Percentiles rank a stretch among this genome's conserved stretches.
phyloP scores from a whole-genome alignment of 352 stramenopile genomes.

The Phytophthora sansomeana region DNA sequence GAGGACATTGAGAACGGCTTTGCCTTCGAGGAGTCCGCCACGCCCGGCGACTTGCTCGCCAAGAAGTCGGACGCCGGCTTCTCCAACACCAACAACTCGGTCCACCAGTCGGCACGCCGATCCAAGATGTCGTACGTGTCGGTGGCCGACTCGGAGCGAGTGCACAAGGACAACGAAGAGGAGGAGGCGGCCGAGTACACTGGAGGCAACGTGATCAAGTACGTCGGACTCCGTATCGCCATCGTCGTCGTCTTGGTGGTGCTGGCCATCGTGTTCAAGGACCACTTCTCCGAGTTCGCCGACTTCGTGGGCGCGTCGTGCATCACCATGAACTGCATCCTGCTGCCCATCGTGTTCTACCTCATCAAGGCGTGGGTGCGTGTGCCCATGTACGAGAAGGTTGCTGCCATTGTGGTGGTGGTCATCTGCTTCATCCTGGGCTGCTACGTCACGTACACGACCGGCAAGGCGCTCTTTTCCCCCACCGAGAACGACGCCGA shows the following conservation, averaged over 20 bases:
- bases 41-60: constrained; percentile 8
- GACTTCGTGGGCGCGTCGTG: constrained; percentile 71
- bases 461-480: constrained; percentile 49
- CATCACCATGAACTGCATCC: constrained; percentile 68
- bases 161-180: constrained; percentile 41
- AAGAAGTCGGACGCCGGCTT: constrained; percentile 34
- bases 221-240: constrained; percentile 34
- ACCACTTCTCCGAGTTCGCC: constrained; percentile 66
- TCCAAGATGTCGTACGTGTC: constrained; percentile 63
- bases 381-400: constrained; percentile 45
- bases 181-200: constrained; percentile 44
- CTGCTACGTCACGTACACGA: constrained; percentile 53
- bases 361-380: constrained; percentile 66
- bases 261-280: constrained; percentile 52
- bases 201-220: constrained; percentile 42
- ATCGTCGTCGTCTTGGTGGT: constrained; percentile 52
- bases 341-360: constrained; percentile 73
- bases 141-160: constrained; percentile 48
- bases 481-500: constrained; percentile 34
- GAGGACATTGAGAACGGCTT: constrained; percentile 40
- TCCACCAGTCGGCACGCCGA: constrained; percentile 14
- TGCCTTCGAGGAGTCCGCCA: constrained; percentile 20
- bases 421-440: constrained; percentile 41
- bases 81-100: constrained; percentile 19
- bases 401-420: constrained; percentile 30